A percentile compares a stretch with the other conserved stretches of the same genome.
Conservation (phyloP, 257 asterid species). For the Primulina tabacum region DNA sequence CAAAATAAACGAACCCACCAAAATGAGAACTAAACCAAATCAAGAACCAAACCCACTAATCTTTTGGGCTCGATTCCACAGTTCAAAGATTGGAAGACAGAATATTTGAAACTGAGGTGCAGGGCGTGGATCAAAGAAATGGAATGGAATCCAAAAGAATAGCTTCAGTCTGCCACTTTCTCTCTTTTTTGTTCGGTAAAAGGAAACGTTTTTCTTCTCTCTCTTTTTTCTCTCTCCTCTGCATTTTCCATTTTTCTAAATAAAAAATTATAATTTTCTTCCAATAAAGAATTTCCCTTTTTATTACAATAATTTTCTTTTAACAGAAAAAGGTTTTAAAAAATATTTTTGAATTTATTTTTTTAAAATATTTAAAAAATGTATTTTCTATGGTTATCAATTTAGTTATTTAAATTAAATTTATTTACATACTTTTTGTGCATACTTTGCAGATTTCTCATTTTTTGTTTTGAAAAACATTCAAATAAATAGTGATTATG, state of each 20-base stretch:
- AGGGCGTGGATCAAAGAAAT: constrained; percentile 45
- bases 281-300: too few species aligned
- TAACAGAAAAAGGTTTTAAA: too few species aligned
- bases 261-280: too few species aligned
- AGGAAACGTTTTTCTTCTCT: constrained; percentile 37
- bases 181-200: constrained; percentile 53
- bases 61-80: constrained; percentile 36
- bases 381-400: too few species aligned
- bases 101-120: constrained; percentile 37
- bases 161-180: constrained; percentile 49
- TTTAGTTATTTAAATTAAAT: too few species aligned
- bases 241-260: neutral
- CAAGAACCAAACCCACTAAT: constrained; percentile 37
- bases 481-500: too few species aligned
- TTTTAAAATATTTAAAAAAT: too few species aligned
- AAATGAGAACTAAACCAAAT: constrained; percentile 33
- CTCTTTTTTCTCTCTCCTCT: constrained; percentile 19
- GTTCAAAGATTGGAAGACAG: constrained; percentile 20
- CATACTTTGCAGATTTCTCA: too few species aligned
- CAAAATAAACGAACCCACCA: constrained; percentile 35
- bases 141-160: constrained; percentile 43
- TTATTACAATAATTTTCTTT: too few species aligned
- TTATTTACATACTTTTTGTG: too few species aligned
- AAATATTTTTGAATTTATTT: too few species aligned
- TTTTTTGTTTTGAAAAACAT: too few species aligned